Base-by-base conservation (phyloP, 768 basidiomycete species). In the Lactarius deliciosus region DNA sequence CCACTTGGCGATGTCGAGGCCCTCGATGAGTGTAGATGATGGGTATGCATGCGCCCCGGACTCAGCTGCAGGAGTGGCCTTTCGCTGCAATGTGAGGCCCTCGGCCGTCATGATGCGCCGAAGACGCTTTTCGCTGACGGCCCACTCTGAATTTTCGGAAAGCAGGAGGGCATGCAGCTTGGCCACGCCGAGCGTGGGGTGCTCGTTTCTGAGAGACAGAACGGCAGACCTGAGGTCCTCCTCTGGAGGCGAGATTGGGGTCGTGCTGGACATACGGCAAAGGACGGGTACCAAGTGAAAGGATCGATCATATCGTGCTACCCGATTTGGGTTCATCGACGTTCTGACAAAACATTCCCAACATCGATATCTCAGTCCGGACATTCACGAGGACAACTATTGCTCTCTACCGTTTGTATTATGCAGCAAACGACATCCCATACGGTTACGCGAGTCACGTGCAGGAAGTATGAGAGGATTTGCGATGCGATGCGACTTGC, bases 41-140 rank as follows among this genome's bases (percentile, higher is more conserved):
- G 88, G 92, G 73, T 81, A 85, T 18, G 80, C 74, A 20, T 72
- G 64, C 57, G 25, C 25, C 25, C 50, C 89, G 54, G 83, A 79
- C 11, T 93, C 85, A 8, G 95, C 80, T 28, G 81, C 79, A 34
- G 8, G 86, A 90, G 74, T 80, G 47, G 50, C 41, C 64, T 69
- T 68, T n/a, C 62, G 34, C 32, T 68, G 71, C 54, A 64, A 73
- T 25, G 84, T 76, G 38, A 88, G 78, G 0, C 85, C 86, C 65
- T 85, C 82, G 22, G 73, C 78, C 69, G 90, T 87, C 2, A 94
- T 77, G 57, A 90, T 77, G 75, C 91, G 94, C 57, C 87, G 79
- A 5, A 89, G 82, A 28, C 94, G 84, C 73, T 93, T 94, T 76
- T 95, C 94, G 74, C 91, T 91, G 69, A 94, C 90, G 0, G 82